Evolutionary conservation across 352 stramenopile species (phyloP), one percentile per base, ranked within the genome.

Genomic region (Phytophthora citricola): DNA sequence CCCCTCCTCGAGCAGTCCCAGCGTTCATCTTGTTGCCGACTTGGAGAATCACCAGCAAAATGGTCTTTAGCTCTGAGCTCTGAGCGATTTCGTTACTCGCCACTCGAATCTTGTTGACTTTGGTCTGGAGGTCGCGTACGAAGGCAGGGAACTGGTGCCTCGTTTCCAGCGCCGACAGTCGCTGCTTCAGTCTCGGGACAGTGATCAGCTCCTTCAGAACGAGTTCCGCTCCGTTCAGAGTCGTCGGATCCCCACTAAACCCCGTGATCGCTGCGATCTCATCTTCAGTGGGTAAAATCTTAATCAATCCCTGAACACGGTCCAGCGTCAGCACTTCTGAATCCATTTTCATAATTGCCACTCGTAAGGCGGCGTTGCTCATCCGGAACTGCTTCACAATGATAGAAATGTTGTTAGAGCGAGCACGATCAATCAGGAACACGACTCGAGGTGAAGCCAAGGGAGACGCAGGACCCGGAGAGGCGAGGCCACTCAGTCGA

Each of bases 331-430:
- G 58, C 2, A 95, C 81, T 39, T 75, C 83, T 1, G 81, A 68
- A 49, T 97, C 90, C 40, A 95, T 82, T 27, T 87, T 89, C 75
- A 96, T 90, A 26, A 95, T 87, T 4, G 89, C 89, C 48, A 92
- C 78, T 1, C 90, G 83, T 43, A 97, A 66, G 15, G 90, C 79
- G 0, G 81, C 74, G 45, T 93, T 86, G 77, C 82, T 97, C 79
- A 99, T 97, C 45, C 96, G 91, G 43, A 99, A 92, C 66, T 98
- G 91, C 66, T 97, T 97, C 41, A 99, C 85, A 66, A 98, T 98
- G 66, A 99, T 99, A 15, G 95, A 97, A n/a, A 98, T 96, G 57
- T 95, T 95, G 68, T 93, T 93, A 5, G 85, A 83, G 4, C 85
- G 69, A 2, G 68, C 78, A 20, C 85, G 76, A 29, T 93, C 85